Evolutionary conservation across 2,329 filamentous ascomycete species (phyloP).

Genomic region (Aspergillus brasiliensis): DNA sequence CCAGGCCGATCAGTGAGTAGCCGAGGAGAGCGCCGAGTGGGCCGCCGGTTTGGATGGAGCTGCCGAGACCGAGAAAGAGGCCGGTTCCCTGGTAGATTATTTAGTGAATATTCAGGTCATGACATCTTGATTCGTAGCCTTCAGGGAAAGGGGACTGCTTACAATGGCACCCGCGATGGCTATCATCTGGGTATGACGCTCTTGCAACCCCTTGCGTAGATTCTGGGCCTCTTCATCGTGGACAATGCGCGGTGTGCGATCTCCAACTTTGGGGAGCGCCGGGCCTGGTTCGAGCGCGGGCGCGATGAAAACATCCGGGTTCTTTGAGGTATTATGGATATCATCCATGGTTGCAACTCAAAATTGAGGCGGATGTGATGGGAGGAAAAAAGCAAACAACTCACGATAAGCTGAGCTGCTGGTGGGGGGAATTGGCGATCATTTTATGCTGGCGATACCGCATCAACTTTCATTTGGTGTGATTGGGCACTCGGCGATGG

Average conservation of each 20-base stretch:
- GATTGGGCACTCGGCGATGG: background rate
- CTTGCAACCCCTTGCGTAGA: constrained; percentile 48
- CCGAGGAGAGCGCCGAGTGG: constrained; percentile 55
- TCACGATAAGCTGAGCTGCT: background rate
- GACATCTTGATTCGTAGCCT: no score
- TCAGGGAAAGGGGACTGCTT: constrained; percentile 10
- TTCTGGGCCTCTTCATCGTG: constrained; percentile 50
- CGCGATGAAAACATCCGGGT: background rate
- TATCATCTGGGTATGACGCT: constrained; percentile 49
- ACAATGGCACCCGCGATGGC: constrained; percentile 49
- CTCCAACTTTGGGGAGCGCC: background rate
- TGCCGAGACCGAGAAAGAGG: constrained; percentile 56
- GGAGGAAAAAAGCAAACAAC: background rate
- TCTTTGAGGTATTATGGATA: background rate
- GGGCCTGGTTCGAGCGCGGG: background rate
- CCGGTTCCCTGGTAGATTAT: constrained; percentile 42
- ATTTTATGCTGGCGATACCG: background rate
- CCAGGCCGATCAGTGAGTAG: constrained; percentile 51
- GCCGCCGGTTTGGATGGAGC: constrained; percentile 53
- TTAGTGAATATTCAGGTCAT: no score
- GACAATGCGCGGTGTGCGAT: constrained; percentile 21
- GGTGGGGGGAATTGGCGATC: background rate
- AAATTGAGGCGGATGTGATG: background rate
- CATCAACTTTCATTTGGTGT: background rate
- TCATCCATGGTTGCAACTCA: background rate